Percentiles rank a stretch among this genome's conserved stretches.
Evolutionary conservation across 1,139 yeast species (phyloP).

Genomic region (Diutina pseudorugosa): DNA sequence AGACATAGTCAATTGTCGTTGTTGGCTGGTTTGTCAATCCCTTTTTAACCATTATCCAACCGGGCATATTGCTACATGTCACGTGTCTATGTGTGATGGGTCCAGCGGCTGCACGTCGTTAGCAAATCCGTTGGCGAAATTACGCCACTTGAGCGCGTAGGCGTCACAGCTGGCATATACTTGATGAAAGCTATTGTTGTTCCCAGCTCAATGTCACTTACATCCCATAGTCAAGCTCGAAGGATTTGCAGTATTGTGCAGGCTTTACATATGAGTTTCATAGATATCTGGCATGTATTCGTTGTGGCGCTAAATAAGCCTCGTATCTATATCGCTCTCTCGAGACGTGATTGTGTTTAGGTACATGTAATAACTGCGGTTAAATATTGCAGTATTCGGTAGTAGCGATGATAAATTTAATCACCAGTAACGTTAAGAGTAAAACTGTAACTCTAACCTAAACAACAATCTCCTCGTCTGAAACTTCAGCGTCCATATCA

Average conservation of each 20-base stretch:
- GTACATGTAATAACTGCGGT: no score
- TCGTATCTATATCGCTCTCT: background rate
- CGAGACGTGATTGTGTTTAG: no score
- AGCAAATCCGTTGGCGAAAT: background rate
- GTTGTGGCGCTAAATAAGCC: background rate
- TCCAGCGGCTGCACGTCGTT: background rate
- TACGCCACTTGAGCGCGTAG: background rate
- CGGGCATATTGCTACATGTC: background rate
- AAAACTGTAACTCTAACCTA: background rate
- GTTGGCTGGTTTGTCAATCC: background rate
- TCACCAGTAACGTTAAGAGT: no score
- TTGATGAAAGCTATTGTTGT: no score
- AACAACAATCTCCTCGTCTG: background rate
- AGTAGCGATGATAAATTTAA: no score
- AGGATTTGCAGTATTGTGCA: background rate
- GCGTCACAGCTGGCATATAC: background rate
- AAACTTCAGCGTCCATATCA: conserved; percentile 21
- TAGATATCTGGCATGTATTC: background rate
- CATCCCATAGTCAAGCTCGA: no score
- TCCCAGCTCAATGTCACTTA: no score
- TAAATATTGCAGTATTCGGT: no score
- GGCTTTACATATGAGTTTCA: background rate
- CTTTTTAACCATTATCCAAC: background rate
- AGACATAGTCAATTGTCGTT: background rate
- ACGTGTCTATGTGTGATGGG: background rate